Evolutionary conservation across 768 basidiomycete species (phyloP), one percentile per base, ranked within the genome.

Genomic region (Trametes meyenii): DNA sequence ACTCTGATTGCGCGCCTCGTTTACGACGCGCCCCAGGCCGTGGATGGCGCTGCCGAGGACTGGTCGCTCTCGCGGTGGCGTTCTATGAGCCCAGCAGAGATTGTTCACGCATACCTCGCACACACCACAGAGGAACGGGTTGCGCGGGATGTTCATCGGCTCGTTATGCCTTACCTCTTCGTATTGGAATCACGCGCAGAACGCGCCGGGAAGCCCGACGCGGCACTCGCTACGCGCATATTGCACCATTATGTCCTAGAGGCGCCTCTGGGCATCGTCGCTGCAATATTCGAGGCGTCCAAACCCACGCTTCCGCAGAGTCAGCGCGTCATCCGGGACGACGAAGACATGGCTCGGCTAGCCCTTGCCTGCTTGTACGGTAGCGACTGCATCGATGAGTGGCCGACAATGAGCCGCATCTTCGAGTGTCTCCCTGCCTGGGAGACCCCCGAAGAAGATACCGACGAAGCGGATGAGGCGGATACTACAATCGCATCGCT

Each of bases 341-440:
- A 98, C 66, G 85, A 90, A 67, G 92, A 94, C 66, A 85, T 96
- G 70, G 93, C 87, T 14, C 84, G 90, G 12, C 74, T 98, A 14
- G 95, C 96, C 3, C 84, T 98, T 13, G 89, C 95, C 7, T 89
- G 88, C 68, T 75, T 98, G 23, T 99, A 99, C 64, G 94, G 94
- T 14, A 90, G 84, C 67, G 81, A 86, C 61, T 83, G 82, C 57
- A 75, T 88, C 36, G 79, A 85, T 60, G 81, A 87, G 65, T 96
- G 92, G 93, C 70, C 85, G 0, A 86, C 79, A 4, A 98, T 97
- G 95, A 92, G 89, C 65, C 78, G 80, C 35, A 92, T 99, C 52
- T 98, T 99, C 72, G 96, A 99, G 71, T 99, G 96, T 71, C 80
- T 98, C 35, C 96, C 96, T 0, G 96, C 89, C 3, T 97, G 96